Conservation (phyloP, 1,284 basidiomycete genomes). For the Neolentinus lepideus region DNA sequence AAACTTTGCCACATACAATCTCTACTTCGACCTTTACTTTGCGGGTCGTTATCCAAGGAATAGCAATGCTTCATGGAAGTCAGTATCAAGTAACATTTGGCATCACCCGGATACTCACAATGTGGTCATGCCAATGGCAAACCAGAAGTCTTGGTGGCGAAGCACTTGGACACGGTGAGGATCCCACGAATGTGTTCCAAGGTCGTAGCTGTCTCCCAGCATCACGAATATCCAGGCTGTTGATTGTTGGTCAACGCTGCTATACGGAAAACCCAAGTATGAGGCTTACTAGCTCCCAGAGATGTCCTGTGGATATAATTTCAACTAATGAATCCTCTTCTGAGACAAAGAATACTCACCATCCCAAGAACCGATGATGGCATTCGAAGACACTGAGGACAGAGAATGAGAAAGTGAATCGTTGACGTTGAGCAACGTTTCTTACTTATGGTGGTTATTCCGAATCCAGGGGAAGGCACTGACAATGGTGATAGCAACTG, state of each 20-base stretch:
- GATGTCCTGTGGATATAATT: too few relatives aligned
- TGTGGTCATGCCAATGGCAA: constrained; percentile 32
- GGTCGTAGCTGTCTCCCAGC: constrained; percentile 34
- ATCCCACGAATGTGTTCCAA: constrained; percentile 30
- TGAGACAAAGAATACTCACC: constrained; percentile 31
- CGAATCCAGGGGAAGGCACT: constrained; percentile 63
- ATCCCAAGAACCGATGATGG: constrained; percentile 65
- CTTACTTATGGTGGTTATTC: constrained; percentile 63
- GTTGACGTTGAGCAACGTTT: constrained; percentile 7
- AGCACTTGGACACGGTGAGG: constrained; percentile 27
- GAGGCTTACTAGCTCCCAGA: too few relatives aligned
- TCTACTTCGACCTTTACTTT: constrained; percentile 36
- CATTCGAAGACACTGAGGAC: constrained; percentile 52
- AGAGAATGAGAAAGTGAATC: constrained; percentile 3
- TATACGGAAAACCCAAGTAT: too few relatives aligned
- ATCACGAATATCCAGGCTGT: constrained; percentile 37
- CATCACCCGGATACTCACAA: constrained; percentile 19
- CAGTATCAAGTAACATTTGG: neutral
- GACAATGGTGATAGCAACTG: constrained; percentile 49
- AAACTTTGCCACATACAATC: constrained; percentile 18
- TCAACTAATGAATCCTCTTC: too few relatives aligned
- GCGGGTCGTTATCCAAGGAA: constrained; percentile 36
- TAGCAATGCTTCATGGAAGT: constrained; percentile 23
- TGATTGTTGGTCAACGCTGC: neutral
- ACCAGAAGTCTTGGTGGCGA: constrained; percentile 39